A percentile compares a stretch with the other conserved stretches of the same genome.
These are phyloP conservation scores for Recurvomyces mirabilis DNA, from an alignment of 495 filamentous ascomycete species.

Conservation along the genomic window DNA sequence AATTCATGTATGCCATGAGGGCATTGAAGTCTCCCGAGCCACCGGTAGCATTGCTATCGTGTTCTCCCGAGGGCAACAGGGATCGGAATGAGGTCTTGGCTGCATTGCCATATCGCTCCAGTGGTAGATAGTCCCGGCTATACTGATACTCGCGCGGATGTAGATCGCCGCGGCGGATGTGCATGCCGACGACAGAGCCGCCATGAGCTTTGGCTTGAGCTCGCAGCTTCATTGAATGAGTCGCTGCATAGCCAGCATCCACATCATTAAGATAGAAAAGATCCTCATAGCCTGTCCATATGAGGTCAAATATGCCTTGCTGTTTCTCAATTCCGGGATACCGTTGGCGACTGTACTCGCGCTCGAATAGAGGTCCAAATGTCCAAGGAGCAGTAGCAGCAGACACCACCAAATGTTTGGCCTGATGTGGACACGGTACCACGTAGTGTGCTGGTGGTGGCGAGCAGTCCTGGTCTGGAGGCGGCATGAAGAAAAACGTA, in stretches of 20 bases:
- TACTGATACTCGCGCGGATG: conserved; percentile 58
- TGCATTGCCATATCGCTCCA: conserved; percentile 45
- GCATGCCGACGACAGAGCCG: conserved; percentile 49
- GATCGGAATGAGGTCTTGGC: conserved; percentile 24
- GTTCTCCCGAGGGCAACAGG: neutral
- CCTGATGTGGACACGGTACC: conserved; percentile 58
- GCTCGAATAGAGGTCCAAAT: conserved; percentile 47
- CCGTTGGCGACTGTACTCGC: conserved; percentile 37
- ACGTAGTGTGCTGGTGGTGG: conserved; percentile 51
- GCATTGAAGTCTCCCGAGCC: conserved; percentile 23
- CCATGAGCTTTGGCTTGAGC: conserved; percentile 25
- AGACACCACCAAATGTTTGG: conserved; percentile 57
- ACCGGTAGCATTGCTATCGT: neutral
- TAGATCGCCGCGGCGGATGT: conserved; percentile 62
- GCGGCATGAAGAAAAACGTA: conserved; percentile 51
- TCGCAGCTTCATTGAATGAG: conserved; percentile 39
- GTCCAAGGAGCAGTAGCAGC: conserved; percentile 44
- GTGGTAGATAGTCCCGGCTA: conserved; percentile 54
- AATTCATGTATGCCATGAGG: conserved; percentile 20
- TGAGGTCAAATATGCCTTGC: conserved; percentile 46
- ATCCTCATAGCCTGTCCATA: conserved; percentile 50
- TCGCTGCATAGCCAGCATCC: conserved; percentile 44
- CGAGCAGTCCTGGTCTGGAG: conserved; percentile 44
- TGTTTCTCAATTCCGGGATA: conserved; percentile 40
- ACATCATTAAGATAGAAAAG: conserved; percentile 50